A percentile compares a stretch with the other conserved stretches of the same genome.
Conservation (phyloP, 2,329 filamentous ascomycete genomes). For the Monosporascus cannonballus region DNA sequence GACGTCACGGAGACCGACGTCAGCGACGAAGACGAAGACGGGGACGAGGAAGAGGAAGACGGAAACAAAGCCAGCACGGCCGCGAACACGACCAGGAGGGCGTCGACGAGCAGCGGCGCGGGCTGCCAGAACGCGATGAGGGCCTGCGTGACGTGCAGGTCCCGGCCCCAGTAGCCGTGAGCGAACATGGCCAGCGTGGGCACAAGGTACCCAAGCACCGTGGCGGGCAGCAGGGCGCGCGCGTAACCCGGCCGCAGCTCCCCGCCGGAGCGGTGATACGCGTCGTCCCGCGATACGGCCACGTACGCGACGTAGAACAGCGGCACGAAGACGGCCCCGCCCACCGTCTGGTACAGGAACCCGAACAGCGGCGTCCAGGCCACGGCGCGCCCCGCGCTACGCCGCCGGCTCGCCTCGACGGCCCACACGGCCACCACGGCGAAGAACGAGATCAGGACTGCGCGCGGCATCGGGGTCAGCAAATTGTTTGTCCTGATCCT, state of each 20-base stretch:
- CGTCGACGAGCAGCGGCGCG: slow-evolving; percentile 16
- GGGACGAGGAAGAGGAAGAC: slow-evolving; percentile 6
- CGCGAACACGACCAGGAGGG: slow-evolving; percentile 7
- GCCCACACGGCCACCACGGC: slow-evolving; percentile 19
- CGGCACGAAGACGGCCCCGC: slow-evolving; percentile 18
- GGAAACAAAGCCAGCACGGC: slow-evolving; percentile 1
- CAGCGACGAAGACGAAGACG: slow-evolving; percentile 1
- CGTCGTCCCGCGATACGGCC: slow-evolving; percentile 9
- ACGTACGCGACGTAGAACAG: slow-evolving; percentile 17
- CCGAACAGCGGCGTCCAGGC: slow-evolving; percentile 16
- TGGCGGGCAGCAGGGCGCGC: slow-evolving; percentile 14
- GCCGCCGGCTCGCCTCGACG: slow-evolving; percentile 17
- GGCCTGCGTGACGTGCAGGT: slow-evolving; percentile 12
- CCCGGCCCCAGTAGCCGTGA: slow-evolving; percentile 4
- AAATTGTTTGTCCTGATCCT: no score
- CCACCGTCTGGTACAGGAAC: slow-evolving; percentile 20
- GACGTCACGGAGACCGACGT: not conserved
- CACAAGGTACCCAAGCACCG: slow-evolving; percentile 18
- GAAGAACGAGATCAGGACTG: slow-evolving; percentile 19
- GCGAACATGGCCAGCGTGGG: slow-evolving; percentile 19
- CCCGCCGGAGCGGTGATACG: slow-evolving; percentile 14
- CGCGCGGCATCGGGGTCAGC: no score
- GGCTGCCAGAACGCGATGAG: slow-evolving; percentile 22
- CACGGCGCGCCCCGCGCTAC: slow-evolving; percentile 9
- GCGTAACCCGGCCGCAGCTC: slow-evolving; percentile 14